phyloP scores from a whole-genome alignment of 768 basidiomycete genomes.

The Pluteus cervinus region DNA sequence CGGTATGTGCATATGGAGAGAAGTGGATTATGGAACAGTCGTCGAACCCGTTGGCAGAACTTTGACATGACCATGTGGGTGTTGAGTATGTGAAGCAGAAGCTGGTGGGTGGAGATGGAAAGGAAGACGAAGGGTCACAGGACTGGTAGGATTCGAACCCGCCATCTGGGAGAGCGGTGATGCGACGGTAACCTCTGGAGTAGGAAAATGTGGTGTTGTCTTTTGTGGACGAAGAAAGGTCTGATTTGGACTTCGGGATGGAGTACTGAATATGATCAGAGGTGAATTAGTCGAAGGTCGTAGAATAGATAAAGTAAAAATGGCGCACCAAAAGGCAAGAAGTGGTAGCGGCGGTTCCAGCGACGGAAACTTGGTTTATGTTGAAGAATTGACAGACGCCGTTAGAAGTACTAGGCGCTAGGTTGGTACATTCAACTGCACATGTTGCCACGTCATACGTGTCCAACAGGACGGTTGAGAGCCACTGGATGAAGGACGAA shows the following conservation, averaged over 20 bases:
- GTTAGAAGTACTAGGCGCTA: slow-evolving; percentile 32
- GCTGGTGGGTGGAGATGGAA: too few species aligned
- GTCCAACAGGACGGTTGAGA: slow-evolving; percentile 42
- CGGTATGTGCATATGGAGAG: slow-evolving; percentile 32
- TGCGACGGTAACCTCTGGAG: slow-evolving; percentile 42
- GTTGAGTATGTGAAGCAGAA: slow-evolving; percentile 36
- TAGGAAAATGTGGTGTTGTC: slow-evolving; percentile 37
- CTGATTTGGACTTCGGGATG: slow-evolving; percentile 32
- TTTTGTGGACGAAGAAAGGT: slow-evolving; percentile 41
- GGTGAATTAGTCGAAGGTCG: background rate
- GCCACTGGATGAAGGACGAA: slow-evolving; percentile 38
- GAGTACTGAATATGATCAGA: slow-evolving; percentile 33
- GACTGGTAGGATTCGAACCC: slow-evolving; percentile 36
- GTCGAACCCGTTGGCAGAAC: slow-evolving; percentile 25
- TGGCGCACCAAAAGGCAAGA: slow-evolving; percentile 41
- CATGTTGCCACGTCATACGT: slow-evolving; percentile 43
- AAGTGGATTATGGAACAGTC: slow-evolving; percentile 42
- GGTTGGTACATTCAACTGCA: slow-evolving; percentile 36
- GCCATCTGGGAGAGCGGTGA: slow-evolving; percentile 30
- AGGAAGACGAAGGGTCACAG: too few species aligned
- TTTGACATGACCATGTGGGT: slow-evolving; percentile 33
- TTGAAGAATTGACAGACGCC: slow-evolving; percentile 48
- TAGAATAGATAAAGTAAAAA: background rate
- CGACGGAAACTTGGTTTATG: slow-evolving; percentile 44
- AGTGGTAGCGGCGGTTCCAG: slow-evolving; percentile 40